phyloP scores from a whole-genome alignment of 805 yeast genomes.

The Candida patagonica region DNA sequence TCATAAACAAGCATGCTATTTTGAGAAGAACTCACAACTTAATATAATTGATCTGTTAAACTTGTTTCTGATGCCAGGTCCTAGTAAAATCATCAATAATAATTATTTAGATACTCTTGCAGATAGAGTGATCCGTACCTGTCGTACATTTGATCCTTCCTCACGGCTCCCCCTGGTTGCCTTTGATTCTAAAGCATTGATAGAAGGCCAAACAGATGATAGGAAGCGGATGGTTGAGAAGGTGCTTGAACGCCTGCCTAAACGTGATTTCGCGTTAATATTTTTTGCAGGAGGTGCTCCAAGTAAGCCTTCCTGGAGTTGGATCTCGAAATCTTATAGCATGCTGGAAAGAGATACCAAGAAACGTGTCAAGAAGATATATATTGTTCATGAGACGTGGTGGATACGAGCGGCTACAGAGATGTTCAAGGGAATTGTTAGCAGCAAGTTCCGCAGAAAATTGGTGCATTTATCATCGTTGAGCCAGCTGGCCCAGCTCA shows the following conservation, averaged over 20 bases:
- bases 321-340: constrained; percentile 54
- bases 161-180: constrained; percentile 66
- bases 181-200: constrained; percentile 75
- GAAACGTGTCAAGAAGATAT: constrained; percentile 49
- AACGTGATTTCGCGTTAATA: constrained; percentile 52
- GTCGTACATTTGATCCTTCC: constrained; percentile 57
- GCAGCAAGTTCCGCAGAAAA: constrained; percentile 36
- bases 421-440: constrained; percentile 53
- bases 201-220: constrained; percentile 42
- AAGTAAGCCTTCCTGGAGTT: constrained; percentile 51
- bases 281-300: constrained; percentile 79
- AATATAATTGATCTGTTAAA: no score
- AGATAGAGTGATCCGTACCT: constrained; percentile 41
- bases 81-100: no score
- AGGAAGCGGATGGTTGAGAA: constrained; percentile 47
- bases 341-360: constrained; percentile 49
- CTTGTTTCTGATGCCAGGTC: no score
- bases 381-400: constrained; percentile 88
- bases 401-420: constrained; percentile 70
- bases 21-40: no score
- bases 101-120: no score
- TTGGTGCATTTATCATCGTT: constrained; percentile 34
- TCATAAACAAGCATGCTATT: no score
- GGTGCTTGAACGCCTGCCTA: constrained; percentile 50
- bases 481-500: constrained; percentile 44